These are phyloP conservation scores for Epichloe aotearoae DNA, from an alignment of 2,329 filamentous ascomycete species.

Conservation along the genomic window DNA sequence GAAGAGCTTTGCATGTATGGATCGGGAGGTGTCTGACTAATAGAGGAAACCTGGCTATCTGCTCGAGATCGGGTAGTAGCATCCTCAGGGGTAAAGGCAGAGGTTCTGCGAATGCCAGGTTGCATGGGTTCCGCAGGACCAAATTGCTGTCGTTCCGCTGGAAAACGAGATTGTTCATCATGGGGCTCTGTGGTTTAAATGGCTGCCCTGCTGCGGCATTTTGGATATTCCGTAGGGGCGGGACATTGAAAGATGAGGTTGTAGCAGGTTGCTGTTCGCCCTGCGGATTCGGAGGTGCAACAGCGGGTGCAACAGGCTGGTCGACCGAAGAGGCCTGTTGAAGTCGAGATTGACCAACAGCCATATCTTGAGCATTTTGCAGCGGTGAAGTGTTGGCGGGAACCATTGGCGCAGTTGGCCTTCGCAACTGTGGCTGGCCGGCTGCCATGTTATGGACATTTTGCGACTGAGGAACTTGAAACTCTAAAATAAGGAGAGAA, in stretches of 20 bases:
- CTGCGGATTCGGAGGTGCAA: background rate
- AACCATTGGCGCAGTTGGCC: background rate
- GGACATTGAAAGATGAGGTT: background rate
- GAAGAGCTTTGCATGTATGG: constrained; percentile 6
- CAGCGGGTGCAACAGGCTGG: background rate
- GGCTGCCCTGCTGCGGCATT: constrained; percentile 1
- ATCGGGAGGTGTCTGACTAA: constrained; percentile 8
- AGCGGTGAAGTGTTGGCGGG: background rate
- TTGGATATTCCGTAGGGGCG: background rate
- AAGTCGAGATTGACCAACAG: background rate
- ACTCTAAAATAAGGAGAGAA: background rate
- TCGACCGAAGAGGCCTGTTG: background rate
- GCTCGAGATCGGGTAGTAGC: constrained; percentile 7
- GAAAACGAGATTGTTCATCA: background rate
- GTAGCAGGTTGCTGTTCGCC: background rate
- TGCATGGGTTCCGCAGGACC: background rate
- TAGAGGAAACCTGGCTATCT: constrained; percentile 8
- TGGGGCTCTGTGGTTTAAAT: constrained; percentile 1
- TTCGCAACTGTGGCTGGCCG: background rate
- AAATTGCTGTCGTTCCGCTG: background rate
- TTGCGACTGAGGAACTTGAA: background rate
- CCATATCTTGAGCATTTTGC: background rate
- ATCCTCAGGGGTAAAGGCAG: constrained; percentile 5
- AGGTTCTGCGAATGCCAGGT: constrained; percentile 2
- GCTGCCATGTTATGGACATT: background rate